A percentile compares a stretch with the other conserved stretches of the same genome.
phyloP scores from a whole-genome alignment of 768 basidiomycete genomes.

The Leccinum broughii region DNA sequence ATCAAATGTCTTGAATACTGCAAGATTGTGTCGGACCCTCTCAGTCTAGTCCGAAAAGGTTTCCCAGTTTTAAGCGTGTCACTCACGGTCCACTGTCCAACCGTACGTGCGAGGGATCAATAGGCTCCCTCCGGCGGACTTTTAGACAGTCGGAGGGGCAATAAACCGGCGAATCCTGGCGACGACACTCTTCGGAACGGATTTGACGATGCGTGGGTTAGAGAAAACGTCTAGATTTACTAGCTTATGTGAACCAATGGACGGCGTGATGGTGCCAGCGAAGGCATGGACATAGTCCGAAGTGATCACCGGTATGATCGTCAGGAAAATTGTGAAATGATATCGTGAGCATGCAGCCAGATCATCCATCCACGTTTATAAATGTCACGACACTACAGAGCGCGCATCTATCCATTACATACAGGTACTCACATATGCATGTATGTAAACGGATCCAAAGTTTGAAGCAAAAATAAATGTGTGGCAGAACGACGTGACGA shows the following conservation, averaged over 20 bases:
- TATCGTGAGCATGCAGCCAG: background rate
- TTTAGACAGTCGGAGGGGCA: background rate
- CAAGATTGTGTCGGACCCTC: too few relatives aligned
- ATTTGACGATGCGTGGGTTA: background rate
- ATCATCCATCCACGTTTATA: too few relatives aligned
- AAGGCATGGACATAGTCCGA: background rate
- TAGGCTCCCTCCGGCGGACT: background rate
- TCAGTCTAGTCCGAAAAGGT: too few relatives aligned
- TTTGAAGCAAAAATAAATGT: background rate
- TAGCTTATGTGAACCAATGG: background rate
- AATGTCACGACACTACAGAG: background rate
- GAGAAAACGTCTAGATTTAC: background rate
- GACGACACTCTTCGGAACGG: constrained; percentile 1
- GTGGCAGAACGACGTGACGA: background rate
- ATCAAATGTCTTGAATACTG: too few relatives aligned
- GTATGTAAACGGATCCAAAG: background rate
- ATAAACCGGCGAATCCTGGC: background rate
- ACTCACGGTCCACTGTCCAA: constrained; percentile 3
- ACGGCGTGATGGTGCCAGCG: constrained; percentile 1
- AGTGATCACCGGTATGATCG: background rate
- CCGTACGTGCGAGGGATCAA: background rate
- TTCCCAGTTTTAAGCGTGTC: too few relatives aligned
- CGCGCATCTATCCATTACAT: background rate
- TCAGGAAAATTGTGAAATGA: background rate
- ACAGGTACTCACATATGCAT: background rate